Evolutionary conservation across 495 filamentous ascomycete genomes (phyloP).

Genomic region (Hypomontagnella monticulosa): DNA sequence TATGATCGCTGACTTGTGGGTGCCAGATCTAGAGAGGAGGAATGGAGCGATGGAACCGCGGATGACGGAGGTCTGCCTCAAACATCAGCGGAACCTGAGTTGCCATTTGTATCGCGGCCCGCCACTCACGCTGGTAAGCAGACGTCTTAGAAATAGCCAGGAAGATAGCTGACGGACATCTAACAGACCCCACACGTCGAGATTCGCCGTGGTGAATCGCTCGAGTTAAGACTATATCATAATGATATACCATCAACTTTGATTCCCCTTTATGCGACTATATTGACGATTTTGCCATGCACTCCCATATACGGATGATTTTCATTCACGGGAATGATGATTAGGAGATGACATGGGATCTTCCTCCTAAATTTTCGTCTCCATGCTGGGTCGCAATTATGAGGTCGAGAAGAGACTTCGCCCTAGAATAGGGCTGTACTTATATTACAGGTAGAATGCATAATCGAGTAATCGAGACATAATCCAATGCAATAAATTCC

Average conservation of each 20-base stretch:
- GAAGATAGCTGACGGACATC: background rate
- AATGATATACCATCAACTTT: too few relatives aligned
- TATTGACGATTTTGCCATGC: background rate
- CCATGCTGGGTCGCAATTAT: conserved; percentile 2
- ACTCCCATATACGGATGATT: background rate
- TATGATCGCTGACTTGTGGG: conserved; percentile 13
- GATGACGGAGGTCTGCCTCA: conserved; percentile 42
- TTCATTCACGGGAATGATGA: background rate
- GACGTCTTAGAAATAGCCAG: background rate
- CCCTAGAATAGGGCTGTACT: conserved; percentile 12
- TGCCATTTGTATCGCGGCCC: background rate
- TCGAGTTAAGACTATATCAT: too few relatives aligned
- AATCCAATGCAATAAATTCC: conserved; percentile 22
- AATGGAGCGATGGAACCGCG: conserved; percentile 42
- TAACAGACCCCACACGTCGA: background rate
- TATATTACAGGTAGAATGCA: conserved; percentile 21
- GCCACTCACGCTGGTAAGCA: background rate
- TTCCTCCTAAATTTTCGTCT: background rate
- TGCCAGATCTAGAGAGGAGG: conserved; percentile 9
- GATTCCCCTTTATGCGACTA: too few relatives aligned
- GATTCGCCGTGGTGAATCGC: conserved; percentile 1
- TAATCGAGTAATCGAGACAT: conserved; percentile 6
- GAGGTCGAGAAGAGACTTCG: conserved; percentile 39
- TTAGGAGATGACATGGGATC: background rate
- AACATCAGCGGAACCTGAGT: conserved; percentile 11